Percentiles rank a stretch among this genome's conserved stretches.
Conservation (phyloP, 73 alveolate species). For the Uronychia binucleata region DNA sequence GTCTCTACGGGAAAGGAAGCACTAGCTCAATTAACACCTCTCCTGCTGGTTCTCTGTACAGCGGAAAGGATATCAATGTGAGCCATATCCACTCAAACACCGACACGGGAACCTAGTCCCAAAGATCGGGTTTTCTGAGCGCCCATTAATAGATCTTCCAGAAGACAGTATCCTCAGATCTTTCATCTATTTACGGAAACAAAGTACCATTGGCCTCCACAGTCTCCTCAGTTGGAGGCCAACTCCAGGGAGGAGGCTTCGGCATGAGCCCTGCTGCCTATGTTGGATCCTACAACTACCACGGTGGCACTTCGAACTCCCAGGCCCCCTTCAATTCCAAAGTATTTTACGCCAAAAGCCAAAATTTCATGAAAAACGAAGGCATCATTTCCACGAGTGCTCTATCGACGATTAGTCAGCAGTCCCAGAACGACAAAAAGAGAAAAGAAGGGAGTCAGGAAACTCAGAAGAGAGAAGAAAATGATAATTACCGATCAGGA, state of each 20-base stretch:
- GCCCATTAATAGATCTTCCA: background rate
- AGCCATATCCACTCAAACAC: constrained; percentile 12
- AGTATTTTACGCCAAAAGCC: background rate
- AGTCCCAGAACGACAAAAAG: no score
- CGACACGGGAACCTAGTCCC: constrained; percentile 21
- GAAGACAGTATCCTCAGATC: constrained; percentile 12
- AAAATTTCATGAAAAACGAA: constrained; percentile 1
- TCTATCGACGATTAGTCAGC: no score
- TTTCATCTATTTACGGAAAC: background rate
- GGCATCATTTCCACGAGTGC: no score
- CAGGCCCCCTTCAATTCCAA: background rate
- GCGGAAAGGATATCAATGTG: constrained; percentile 4
- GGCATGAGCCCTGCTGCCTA: constrained; percentile 13
- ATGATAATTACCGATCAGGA: constrained; percentile 27
- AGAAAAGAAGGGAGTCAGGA: constrained; percentile 8
- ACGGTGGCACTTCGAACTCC: background rate
- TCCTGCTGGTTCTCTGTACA: background rate
- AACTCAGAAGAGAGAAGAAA: constrained; percentile 4
- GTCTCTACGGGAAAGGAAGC: constrained; percentile 38
- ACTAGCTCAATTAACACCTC: constrained; percentile 13
- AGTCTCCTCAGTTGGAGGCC: background rate
- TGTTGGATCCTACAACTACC: background rate
- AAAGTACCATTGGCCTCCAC: background rate
- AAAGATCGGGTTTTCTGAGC: background rate
- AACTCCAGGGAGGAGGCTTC: background rate